Base-by-base conservation (phyloP, 768 basidiomycete species). In the Amanita pseudoporphyria region DNA sequence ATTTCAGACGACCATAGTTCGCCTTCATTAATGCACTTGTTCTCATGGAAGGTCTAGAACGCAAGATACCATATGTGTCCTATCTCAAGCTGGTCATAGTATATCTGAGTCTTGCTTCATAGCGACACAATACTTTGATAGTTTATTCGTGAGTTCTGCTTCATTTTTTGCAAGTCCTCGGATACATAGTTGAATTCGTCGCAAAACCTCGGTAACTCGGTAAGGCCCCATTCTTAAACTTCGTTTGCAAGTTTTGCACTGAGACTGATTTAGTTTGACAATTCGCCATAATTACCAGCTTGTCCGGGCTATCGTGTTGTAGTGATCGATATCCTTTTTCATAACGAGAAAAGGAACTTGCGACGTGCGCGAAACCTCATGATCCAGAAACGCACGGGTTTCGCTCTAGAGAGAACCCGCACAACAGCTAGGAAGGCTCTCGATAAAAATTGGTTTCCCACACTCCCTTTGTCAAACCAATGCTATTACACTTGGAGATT, bases 191-290 rank as follows among this genome's bases (percentile, higher is more conserved):
- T 30, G 19, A n/a, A 36, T 18, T 38, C 19, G 18, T 30, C 30
- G 19, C 38, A 48, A 38, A 18, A 30, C 47, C 47, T 48, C 47
- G 47, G 47, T 47, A 38, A 47, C 36, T 40, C 37, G 32, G 33
- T 16, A 13, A 31, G 21, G 24, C 32, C 24, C n/a, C 3, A 47
- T 35, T 24, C 35, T 47, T 47, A 47, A 35, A 37, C 45, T 47
- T 38, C 35, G n/a, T 6, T 13, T 47, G 45, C 35, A 36, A 28
- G 33, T 24, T 36, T 33, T 45, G 21, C 19, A 28, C 35, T 22
- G 36, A 47, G 33, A 47, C 28, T 37, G 35, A 47, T 36, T 48
- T 48, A 48, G 28, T 48, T 48, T 48, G 47, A 48, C 47, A 48
- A 48, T 38, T 21, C 30, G 30, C 47, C 30, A 40, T 48, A 48